Evolutionary conservation across 495 filamentous ascomycete species (phyloP), one percentile per base, ranked within the genome.

Genomic region (Penicillium manginii): DNA sequence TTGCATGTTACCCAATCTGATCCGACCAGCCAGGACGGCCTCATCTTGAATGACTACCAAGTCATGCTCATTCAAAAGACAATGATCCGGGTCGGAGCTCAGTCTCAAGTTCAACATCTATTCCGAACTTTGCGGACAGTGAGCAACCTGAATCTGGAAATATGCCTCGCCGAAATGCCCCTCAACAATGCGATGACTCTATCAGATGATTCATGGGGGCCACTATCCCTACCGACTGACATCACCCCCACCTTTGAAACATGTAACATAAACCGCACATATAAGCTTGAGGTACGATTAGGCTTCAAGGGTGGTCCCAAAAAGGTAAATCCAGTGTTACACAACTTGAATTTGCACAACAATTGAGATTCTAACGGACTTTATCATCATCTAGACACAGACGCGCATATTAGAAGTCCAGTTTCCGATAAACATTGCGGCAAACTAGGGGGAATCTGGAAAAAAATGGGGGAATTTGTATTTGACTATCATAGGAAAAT

Each of bases 371-470:
- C 40, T 43, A 43, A 43, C 17, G 2, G 8, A 43, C 2, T 17
- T 19, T 17, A 43, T n/a, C 19, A 7, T 9, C 19, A 43, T 37
- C 40, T 43, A 43, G 40, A 19, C 17, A 18, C 40, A 43, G 40
- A 43, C 40, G 2, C 40, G 40, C 40, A 43, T 43, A 43, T 17
- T 43, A 9, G 40, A 43, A 43, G 40, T 43, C 40, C 40, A 43
- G 40, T 43, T 43, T 43, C 40, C 40, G 4, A 19, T 43, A 3
- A 18, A 43, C 14, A 19, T 18, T 43, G 17, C n/a, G 40, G 40
- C 40, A n/a, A 37, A n/a, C 14, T 37, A 11, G 14, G 7, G 9
- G 15, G 2, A 4, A 14, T 37, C 3, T 14, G 15, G 12, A 37
- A 14, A 5, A 37, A 14, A 11, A n/a, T 14, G 15, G 35, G 15